These are phyloP conservation scores for Zygoascus biomembranicola DNA, from an alignment of 805 yeast species.

Conservation along the genomic window DNA sequence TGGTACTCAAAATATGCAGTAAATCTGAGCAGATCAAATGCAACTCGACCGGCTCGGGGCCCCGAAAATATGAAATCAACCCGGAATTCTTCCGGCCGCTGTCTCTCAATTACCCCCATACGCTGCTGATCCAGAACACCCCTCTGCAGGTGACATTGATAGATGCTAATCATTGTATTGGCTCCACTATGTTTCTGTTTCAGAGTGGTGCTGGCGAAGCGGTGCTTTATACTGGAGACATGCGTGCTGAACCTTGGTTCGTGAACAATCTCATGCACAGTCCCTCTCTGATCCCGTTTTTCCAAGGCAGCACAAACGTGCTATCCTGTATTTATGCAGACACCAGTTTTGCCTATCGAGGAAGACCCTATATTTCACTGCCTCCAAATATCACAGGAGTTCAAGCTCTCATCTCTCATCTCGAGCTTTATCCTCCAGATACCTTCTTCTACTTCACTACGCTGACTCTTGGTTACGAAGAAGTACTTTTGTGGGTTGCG, in stretches of 20 bases:
- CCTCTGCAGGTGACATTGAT: conserved; percentile 35
- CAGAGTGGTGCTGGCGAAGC: conserved; percentile 27
- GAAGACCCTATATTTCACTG: conserved; percentile 41
- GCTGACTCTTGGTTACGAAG: conserved; percentile 44
- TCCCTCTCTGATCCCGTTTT: conserved; percentile 37
- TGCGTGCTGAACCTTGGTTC: conserved; percentile 51
- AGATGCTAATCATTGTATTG: conserved; percentile 52
- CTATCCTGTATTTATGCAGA: conserved; percentile 46
- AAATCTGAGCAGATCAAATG: conserved; percentile 1
- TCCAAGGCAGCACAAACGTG: conserved; percentile 22
- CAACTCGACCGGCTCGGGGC: background rate
- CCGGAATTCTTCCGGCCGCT: conserved; percentile 6
- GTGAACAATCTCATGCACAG: conserved; percentile 31
- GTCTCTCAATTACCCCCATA: conserved; percentile 18
- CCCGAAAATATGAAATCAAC: conserved; percentile 8
- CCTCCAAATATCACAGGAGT: conserved; percentile 37
- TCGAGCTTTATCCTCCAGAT: conserved; percentile 38
- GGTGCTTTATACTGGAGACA: conserved; percentile 48
- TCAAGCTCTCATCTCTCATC: conserved; percentile 24
- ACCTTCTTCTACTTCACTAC: conserved; percentile 37
- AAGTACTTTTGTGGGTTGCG: conserved; percentile 38
- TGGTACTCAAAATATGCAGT: conserved; percentile 5
- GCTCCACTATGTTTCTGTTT: conserved; percentile 46
- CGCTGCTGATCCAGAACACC: conserved; percentile 11
- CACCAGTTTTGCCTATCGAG: conserved; percentile 44